A percentile compares a stretch with the other conserved stretches of the same genome.
Evolutionary conservation across 371 early-diverging fungal genomes (phyloP).

Genomic region (Lichtheimia hyalospora): DNA sequence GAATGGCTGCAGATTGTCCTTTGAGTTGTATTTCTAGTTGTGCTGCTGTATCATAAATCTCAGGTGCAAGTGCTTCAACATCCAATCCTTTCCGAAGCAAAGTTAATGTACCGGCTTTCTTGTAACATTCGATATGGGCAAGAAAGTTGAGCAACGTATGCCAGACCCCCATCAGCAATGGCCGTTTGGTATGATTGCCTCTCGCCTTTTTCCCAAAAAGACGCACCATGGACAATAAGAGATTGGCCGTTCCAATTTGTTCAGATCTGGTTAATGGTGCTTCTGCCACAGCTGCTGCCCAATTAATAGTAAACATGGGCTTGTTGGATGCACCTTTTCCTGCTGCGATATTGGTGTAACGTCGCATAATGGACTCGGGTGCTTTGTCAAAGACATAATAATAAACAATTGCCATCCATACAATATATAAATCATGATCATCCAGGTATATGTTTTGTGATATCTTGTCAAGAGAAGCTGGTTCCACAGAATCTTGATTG

Average conservation of each 20-base stretch:
- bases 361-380: conserved; percentile 22
- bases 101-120: conserved; percentile 23
- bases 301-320: conserved; percentile 30
- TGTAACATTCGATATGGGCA: conserved; percentile 25
- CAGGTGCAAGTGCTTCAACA: conserved; percentile 18
- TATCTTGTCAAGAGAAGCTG: conserved; percentile 20
- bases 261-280: conserved; percentile 22
- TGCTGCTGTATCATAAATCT: conserved; percentile 22
- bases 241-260: conserved; percentile 26
- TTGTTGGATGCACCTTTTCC: conserved; percentile 17
- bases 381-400: conserved; percentile 15
- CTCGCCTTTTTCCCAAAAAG: conserved; percentile 26
- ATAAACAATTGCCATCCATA: conserved; percentile 37
- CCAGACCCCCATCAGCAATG: conserved; percentile 29
- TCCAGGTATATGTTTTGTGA: conserved; percentile 11
- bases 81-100: conserved; percentile 18
- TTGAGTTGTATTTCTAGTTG: conserved; percentile 19
- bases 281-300: conserved; percentile 14
- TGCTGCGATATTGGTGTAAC: conserved; percentile 15
- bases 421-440: conserved; percentile 27
- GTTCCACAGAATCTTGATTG: conserved; percentile 7
- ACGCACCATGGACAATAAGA: conserved; percentile 35
- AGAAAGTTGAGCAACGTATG: conserved; percentile 30
- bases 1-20: conserved; percentile 5
- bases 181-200: conserved; percentile 22